Percentiles rank a stretch among this genome's conserved stretches.
Conservation (phyloP, 2,329 filamentous ascomycete species). For the Rhynchosporium graminicola region DNA sequence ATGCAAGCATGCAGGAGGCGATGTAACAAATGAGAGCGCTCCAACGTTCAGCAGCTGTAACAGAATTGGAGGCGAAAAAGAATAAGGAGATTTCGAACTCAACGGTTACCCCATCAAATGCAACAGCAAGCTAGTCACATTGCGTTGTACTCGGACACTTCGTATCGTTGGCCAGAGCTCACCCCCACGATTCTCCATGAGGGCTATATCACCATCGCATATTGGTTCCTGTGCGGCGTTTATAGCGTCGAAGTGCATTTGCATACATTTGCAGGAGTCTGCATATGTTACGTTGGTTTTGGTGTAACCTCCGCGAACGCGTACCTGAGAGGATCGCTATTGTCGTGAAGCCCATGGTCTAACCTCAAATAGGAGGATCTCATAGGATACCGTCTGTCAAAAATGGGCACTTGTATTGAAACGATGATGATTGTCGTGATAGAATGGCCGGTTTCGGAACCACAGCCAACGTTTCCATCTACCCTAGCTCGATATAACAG, state of each 20-base stretch:
- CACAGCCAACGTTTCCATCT: background rate
- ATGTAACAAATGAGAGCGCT: conserved; percentile 13
- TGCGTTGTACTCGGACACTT: background rate
- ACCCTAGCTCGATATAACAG: conserved; percentile 18
- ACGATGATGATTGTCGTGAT: conserved; percentile 13
- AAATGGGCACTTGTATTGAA: background rate
- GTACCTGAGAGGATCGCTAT: background rate
- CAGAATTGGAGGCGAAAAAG: background rate
- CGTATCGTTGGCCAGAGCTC: background rate
- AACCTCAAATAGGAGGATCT: background rate
- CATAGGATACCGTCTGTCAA: background rate
- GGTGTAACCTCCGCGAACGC: background rate
- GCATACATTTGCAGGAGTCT: background rate
- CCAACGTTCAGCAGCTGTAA: conserved; percentile 9
- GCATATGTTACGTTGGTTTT: conserved; percentile 11
- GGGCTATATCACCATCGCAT: background rate
- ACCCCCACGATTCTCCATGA: background rate
- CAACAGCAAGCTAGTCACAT: conserved; percentile 1
- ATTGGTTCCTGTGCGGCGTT: conserved; percentile 5
- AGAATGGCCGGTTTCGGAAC: background rate
- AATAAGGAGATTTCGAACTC: background rate
- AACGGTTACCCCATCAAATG: background rate
- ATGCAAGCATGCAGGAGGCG: conserved; percentile 3
- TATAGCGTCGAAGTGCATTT: conserved; percentile 2
- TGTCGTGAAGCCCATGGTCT: background rate